Base-by-base conservation (phyloP, 2,329 filamentous ascomycete genomes). In the Stagonosporopsis cucurbitacearum region DNA sequence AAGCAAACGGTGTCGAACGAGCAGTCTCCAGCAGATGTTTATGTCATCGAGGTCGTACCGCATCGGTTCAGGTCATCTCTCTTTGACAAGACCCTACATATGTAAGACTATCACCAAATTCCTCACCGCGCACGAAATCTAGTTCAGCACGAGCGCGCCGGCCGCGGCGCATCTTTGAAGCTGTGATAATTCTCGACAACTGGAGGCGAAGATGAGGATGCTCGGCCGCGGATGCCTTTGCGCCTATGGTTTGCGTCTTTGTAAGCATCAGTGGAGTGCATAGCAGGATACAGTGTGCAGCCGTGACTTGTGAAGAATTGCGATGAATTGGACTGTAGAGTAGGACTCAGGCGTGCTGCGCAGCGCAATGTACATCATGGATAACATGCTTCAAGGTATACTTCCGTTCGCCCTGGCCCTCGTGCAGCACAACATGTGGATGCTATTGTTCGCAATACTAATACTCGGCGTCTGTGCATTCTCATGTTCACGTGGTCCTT, bases 161-260 rank as follows among this genome's bases (percentile, higher is more conserved):
- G 41, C 33, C 20, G 32, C 35, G 28, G 8, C 26, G 20, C 44
- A 47, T 19, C 2, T 26, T 11, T 12, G 7, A 22, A 17, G 1
- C 12, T 6, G 2, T 15, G 7, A 13, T 0, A 20, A 28, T 19
- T 9, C n/a, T 36, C 2, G 6, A 3, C n/a, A 25, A 2, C 2
- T 32, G 17, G 32, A 45, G 33, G 33, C 49, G 19, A 52, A 22
- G 32, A 9, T 12, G 23, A 13, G 19, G 20, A 20, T 13, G 19
- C 17, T 45, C 49, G 49, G 49, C 49, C 41, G 49, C 49, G 49
- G 49, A 52, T 45, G 41, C 25, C 5, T 17, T 20, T 1, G 12
- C 2, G 11, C 20, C 7, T 25, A 28, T 20, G 6, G 8, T 25
- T 9, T 40, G 20, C 25, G 35, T 19, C 3, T 12, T 26, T 6